Base-by-base conservation (phyloP, 202 grass and related monocot genomes). In the Schoenoplectus triqueter region DNA sequence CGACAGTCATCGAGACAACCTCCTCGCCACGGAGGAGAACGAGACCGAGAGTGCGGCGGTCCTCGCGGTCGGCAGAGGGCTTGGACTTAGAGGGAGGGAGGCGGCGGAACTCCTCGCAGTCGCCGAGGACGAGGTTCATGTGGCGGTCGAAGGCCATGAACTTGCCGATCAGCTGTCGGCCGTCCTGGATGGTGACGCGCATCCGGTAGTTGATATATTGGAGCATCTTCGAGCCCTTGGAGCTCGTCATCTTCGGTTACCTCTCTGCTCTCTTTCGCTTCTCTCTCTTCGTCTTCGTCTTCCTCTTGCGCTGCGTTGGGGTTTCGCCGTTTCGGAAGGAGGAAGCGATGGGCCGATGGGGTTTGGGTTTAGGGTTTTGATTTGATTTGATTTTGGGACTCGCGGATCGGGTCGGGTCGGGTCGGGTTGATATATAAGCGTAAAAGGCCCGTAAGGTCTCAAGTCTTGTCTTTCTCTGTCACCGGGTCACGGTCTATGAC, bases 111-210 rank as follows among this genome's bases (percentile, higher is more conserved):
- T 98, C 93, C 93, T 98, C 96, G 82, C 96, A 98, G 81, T 98
- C 96, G 70, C 96, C 91, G 85, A 98, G 89, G 81, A 98, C 95
- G 49, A 98, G 89, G 91, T 98, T 98, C 91, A 98, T 95, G 89
- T 98, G 95, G 64, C 95, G 92, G 82, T 98, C 95, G 95, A 98
- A 98, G 67, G 95, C 95, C 92, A 98, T 98, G 92, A 95, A 98
- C 90, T 98, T 98, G 31, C 93, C 93, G 13, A 98, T 93, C 17
- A 98, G 91, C 73, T 98, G 95, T 10, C 95, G 92, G 0, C 93
- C 93, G 69, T 99, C 96, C 90, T 99, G 96, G 91, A 99, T 96
- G 73, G 96, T 99, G 7, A 99, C 96, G 56, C 93, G 91, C 96
- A 99, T 99, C 4, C 96, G 93, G 88, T 99, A 99, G 91, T 99